Base-by-base conservation (phyloP, 2,329 filamentous ascomycete species). In the Aspergillus proliferans region DNA sequence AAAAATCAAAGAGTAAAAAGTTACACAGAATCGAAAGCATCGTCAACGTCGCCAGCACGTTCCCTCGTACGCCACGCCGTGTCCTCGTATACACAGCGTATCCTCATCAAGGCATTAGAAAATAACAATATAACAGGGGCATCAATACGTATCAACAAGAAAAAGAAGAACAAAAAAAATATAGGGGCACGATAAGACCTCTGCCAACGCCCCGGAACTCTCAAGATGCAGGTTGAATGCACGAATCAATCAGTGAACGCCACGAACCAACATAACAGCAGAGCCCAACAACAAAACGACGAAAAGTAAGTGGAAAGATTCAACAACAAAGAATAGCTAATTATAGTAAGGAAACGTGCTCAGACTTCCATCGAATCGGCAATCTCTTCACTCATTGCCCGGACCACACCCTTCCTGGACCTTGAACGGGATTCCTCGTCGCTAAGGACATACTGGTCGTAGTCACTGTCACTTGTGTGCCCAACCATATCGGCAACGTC, bases 321-420 rank as follows among this genome's bases (percentile, higher is more conserved):
- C 51, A 46, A 28, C 41, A 45, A 8, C 42, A 28, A 39, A 24
- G 41, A 41, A 47, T 44, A 22, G 10, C 18, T 40, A 22, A 40
- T 19, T 40, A 40, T 42, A 45, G 15, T 47, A 39, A 49, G 42
- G 18, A 46, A 53, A 47, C 42, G 47, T 58, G 52, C 48, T 66
- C 61, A 79, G 44, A 79, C 68, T 53, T 80, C 77, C 74, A 80
- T 78, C 9, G 68, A 68, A 43, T 78, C 77, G 43, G 73, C 70
- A 47, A 79, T 70, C 48, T 78, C 74, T 59, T 80, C 76, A 53
- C 76, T 79, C 71, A 78, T 72, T 3, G 74, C 74, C 33, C 76
- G 69, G 10, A 77, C 71, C 19, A 66, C 70, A 38, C 73, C 73
- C 53, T 73, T 76, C 42, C 68, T 71, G 24, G 58, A 61, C 41